Evolutionary conservation across 2,329 filamentous ascomycete genomes (phyloP).

Genomic region (Aureobasidium uvarum): DNA sequence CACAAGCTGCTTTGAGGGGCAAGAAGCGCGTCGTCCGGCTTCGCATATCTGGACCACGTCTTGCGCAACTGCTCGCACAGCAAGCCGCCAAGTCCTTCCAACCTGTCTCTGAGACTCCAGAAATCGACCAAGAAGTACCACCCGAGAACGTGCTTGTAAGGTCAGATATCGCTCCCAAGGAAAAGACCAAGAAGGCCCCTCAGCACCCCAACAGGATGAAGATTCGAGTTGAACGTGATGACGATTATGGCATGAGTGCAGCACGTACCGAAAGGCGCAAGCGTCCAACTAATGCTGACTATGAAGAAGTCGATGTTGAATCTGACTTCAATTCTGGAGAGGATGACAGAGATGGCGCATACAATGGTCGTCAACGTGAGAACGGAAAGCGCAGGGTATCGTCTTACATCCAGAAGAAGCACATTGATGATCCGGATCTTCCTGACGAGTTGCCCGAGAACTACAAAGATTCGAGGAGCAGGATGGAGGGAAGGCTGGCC

Average conservation of each 20-base stretch:
- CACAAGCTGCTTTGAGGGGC: slow-evolving; percentile 47
- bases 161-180: slow-evolving; percentile 37
- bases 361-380: slow-evolving; percentile 2
- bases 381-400: slow-evolving; percentile 36
- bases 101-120: slow-evolving; percentile 3
- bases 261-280: slow-evolving; percentile 29
- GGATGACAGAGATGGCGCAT: slow-evolving; percentile 38
- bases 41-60: slow-evolving; percentile 38
- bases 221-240: slow-evolving; percentile 43
- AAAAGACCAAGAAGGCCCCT: slow-evolving; percentile 23
- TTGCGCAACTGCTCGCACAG: slow-evolving; percentile 41
- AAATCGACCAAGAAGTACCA: slow-evolving; percentile 18
- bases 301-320: slow-evolving; percentile 49
- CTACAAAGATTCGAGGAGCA: slow-evolving; percentile 40
- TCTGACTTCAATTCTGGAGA: slow-evolving; percentile 37
- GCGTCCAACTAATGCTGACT: slow-evolving; percentile 36
- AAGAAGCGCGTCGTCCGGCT: slow-evolving; percentile 48
- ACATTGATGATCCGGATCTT: slow-evolving; percentile 42
- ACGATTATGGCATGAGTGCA: slow-evolving; percentile 40
- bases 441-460: slow-evolving; percentile 46
- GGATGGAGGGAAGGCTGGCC: not conserved
- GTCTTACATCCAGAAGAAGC: slow-evolving; percentile 45
- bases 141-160: slow-evolving; percentile 33
- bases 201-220: slow-evolving; percentile 39
- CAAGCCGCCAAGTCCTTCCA: slow-evolving; percentile 33